Evolutionary conservation across 176 grass and related monocot species (phyloP).

Genomic region (Oryza glaberrima): DNA sequence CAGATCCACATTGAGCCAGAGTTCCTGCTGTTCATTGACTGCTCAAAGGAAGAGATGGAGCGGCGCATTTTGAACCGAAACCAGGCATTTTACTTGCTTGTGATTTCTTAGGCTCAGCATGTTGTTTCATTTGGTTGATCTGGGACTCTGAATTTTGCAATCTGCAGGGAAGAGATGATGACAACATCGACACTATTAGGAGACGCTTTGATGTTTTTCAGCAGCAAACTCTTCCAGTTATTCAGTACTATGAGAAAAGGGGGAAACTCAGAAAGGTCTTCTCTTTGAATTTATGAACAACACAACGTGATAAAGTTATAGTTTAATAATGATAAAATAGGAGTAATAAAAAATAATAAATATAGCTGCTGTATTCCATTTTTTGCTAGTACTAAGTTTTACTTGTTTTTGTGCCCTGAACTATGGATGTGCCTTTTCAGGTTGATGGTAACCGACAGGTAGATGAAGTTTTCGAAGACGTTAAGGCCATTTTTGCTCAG

Average conservation of each 20-base stretch:
- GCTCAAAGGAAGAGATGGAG: constrained; percentile 64
- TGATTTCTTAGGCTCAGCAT: not conserved
- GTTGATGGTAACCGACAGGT: constrained; percentile 52
- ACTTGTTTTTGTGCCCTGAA: too few species aligned
- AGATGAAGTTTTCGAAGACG: constrained; percentile 61
- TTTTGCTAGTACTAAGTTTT: too few species aligned
- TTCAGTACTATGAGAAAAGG: constrained; percentile 52
- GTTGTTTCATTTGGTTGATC: not conserved
- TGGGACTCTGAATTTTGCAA: not conserved
- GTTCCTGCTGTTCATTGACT: constrained; percentile 75
- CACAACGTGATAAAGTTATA: not conserved
- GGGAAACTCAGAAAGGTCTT: constrained; percentile 59
- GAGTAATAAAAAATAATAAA: not conserved
- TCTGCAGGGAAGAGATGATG: constrained; percentile 57
- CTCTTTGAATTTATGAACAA: not conserved
- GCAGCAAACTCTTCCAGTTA: constrained; percentile 54
- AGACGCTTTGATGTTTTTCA: constrained; percentile 56
- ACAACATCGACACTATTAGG: constrained; percentile 56
- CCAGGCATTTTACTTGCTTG: constrained; percentile 44
- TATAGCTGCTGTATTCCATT: not conserved
- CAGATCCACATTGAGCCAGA: constrained; percentile 73
- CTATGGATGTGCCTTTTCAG: constrained; percentile 19
- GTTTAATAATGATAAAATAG: not conserved
- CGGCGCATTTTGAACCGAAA: constrained; percentile 52
- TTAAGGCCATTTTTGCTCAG: constrained; percentile 52